These are phyloP conservation scores for Russula brevipes DNA, from an alignment of 768 basidiomycete genomes.

Conservation along the genomic window DNA sequence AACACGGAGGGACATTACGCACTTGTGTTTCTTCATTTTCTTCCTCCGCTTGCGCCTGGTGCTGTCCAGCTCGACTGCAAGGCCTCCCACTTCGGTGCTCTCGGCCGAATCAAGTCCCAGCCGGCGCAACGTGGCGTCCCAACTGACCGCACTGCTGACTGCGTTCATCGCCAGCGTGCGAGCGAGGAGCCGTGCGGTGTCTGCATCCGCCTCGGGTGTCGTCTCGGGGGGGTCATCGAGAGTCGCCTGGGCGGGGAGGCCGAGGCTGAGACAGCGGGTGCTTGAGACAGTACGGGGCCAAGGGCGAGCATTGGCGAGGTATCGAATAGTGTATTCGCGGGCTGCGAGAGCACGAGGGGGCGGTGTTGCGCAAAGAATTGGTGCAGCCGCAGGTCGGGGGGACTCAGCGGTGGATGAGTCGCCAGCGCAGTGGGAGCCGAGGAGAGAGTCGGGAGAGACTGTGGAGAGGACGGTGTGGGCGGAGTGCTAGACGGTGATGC, in stretches of 20 bases:
- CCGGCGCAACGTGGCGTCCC: constrained; percentile 61
- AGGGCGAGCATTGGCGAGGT: constrained; percentile 12
- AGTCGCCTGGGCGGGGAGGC: constrained; percentile 23
- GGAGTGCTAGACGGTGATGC: neutral
- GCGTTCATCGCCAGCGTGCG: constrained; percentile 64
- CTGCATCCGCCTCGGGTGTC: constrained; percentile 68
- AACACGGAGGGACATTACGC: constrained; percentile 33
- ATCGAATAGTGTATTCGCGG: constrained; percentile 52
- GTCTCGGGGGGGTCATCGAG: constrained; percentile 45
- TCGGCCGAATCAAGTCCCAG: constrained; percentile 58
- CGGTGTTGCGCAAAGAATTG: constrained; percentile 82
- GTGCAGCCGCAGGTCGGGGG: constrained; percentile 75
- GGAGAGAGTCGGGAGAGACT: neutral
- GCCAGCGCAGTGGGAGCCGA: constrained; percentile 24
- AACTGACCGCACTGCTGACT: constrained; percentile 55
- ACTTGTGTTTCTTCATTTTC: constrained; percentile 99
- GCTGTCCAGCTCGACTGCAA: constrained; percentile 69
- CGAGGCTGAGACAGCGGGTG: constrained; percentile 20
- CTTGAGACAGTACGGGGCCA: neutral
- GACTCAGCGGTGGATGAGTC: constrained; percentile 51
- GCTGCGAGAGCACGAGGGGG: constrained; percentile 63
- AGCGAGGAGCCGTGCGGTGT: constrained; percentile 74
- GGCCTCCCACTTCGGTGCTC: constrained; percentile 52
- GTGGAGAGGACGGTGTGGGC: neutral
- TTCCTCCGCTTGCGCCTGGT: constrained; percentile 78